A percentile compares a stretch with the other conserved stretches of the same genome.
These are phyloP conservation scores for Penicillium bialowiezense DNA, from an alignment of 495 filamentous ascomycete species.

Conservation along the genomic window DNA sequence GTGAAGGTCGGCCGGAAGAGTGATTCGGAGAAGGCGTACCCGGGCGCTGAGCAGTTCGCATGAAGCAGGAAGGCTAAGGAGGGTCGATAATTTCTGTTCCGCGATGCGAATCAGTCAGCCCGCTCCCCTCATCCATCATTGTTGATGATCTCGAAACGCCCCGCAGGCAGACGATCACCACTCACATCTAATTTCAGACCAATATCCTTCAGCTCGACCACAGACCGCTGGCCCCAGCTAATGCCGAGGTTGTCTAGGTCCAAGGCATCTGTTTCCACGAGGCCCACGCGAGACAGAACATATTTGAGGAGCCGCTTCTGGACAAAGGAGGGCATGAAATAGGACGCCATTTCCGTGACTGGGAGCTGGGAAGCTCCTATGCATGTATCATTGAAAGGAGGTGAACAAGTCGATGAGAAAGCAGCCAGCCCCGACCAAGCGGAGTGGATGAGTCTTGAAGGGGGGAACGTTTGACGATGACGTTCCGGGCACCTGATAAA, in stretches of 20 bases:
- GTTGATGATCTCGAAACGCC: constrained; percentile 3
- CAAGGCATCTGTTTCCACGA: constrained; percentile 77
- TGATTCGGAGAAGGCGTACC: constrained; percentile 67
- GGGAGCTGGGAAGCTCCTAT: constrained; percentile 31
- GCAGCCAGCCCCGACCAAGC: constrained; percentile 3
- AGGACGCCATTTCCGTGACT: constrained; percentile 40
- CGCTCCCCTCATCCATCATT: not conserved
- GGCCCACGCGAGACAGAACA: constrained; percentile 71
- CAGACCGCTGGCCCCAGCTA: constrained; percentile 69
- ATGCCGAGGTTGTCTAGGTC: constrained; percentile 79
- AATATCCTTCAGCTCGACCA: constrained; percentile 78
- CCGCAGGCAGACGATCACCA: constrained; percentile 4
- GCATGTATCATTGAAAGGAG: constrained; percentile 26
- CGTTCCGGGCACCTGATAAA: constrained; percentile 33
- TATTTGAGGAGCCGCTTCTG: constrained; percentile 81
- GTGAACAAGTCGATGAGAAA: not conserved
- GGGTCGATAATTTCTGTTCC: constrained; percentile 66
- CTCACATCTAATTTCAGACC: constrained; percentile 70
- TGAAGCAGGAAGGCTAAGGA: constrained; percentile 67
- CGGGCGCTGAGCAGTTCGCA: constrained; percentile 68
- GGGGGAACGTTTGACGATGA: constrained; percentile 17
- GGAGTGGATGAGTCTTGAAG: constrained; percentile 11
- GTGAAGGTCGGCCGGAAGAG: constrained; percentile 78
- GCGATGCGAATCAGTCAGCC: constrained; percentile 13
- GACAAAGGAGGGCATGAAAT: constrained; percentile 72